Conservation (phyloP, 1,139 yeast genomes). For the Geotrichum bryndzae region DNA sequence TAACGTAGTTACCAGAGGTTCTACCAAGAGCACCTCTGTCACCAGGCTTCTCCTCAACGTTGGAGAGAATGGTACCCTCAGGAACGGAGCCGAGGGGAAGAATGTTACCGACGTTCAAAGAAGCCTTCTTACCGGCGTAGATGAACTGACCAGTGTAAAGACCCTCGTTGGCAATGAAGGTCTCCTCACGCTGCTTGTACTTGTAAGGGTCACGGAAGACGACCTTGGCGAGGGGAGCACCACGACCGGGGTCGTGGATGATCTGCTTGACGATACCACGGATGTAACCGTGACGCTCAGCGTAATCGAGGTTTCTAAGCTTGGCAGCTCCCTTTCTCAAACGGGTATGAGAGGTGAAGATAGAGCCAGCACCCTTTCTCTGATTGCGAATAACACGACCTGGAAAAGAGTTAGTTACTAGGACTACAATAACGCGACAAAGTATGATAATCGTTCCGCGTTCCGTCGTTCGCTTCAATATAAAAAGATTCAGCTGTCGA, state of each 20-base stretch:
- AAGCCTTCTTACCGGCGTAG: slow-evolving; percentile 98
- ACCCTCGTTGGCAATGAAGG: slow-evolving; percentile 99
- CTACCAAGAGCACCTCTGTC: slow-evolving; percentile 99
- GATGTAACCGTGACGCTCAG: slow-evolving; percentile 99
- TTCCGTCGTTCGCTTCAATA: slow-evolving; percentile 63
- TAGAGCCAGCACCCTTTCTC: slow-evolving; percentile 99
- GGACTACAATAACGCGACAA: slow-evolving; percentile 91
- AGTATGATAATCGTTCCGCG: slow-evolving; percentile 95
- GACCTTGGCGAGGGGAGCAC: slow-evolving; percentile 99
- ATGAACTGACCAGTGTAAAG: slow-evolving; percentile 98
- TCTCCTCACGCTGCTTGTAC: slow-evolving; percentile 96
- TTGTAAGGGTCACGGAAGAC: slow-evolving; percentile 99
- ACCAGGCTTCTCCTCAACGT: slow-evolving; percentile 98
- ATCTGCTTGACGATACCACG: slow-evolving; percentile 99
- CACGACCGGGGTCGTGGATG: slow-evolving; percentile 99
- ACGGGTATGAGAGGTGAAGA: slow-evolving; percentile 99
- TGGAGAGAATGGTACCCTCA: slow-evolving; percentile 98
- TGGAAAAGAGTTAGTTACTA: slow-evolving; percentile 98
- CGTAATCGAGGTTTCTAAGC: slow-evolving; percentile 97
- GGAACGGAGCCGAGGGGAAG: slow-evolving; percentile 96
- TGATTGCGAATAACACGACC: slow-evolving; percentile 99
- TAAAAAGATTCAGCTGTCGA: slow-evolving; percentile 95
- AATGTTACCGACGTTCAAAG: slow-evolving; percentile 95
- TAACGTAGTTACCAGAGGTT: slow-evolving; percentile 98
- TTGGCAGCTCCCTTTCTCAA: slow-evolving; percentile 99